These are phyloP conservation scores for Tinospora cordifolia DNA, from an alignment of 164 flowering plant species.

Conservation along the genomic window DNA sequence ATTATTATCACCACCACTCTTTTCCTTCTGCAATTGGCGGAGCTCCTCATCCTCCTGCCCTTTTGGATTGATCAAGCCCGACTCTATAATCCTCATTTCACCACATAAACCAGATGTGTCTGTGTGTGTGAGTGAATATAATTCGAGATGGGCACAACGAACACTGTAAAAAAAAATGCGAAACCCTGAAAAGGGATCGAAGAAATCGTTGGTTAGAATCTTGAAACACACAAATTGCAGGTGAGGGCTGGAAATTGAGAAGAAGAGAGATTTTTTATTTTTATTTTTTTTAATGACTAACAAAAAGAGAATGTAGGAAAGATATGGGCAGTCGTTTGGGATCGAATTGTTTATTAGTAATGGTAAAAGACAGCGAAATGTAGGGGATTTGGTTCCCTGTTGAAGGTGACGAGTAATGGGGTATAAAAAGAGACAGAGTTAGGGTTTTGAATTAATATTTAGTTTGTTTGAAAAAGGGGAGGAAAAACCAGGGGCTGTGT, in stretches of 20 bases:
- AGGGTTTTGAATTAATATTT: neutral
- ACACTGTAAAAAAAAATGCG: neutral
- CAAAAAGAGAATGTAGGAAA: too few relatives aligned
- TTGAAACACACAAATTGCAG: too few relatives aligned
- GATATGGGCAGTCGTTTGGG: too few relatives aligned
- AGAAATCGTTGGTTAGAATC: neutral
- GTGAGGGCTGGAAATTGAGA: too few relatives aligned
- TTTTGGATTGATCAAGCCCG: conserved; percentile 4
- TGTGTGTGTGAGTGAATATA: neutral
- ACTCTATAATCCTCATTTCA: conserved; percentile 21
- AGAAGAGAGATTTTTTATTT: too few relatives aligned
- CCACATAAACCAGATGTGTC: neutral
- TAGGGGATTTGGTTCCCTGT: neutral
- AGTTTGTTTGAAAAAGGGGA: neutral
- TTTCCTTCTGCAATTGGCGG: conserved; percentile 11
- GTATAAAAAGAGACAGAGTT: neutral
- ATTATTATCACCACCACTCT: neutral
- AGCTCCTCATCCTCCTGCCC: neutral
- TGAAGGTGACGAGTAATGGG: neutral
- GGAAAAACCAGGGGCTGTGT: conserved; percentile 2
- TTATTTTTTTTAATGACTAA: too few relatives aligned
- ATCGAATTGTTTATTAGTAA: too few relatives aligned
- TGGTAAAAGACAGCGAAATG: neutral
- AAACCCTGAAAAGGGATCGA: conserved; percentile 2
- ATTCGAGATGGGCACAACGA: conserved; percentile 8